These are phyloP conservation scores for Penicillium turbatum DNA, from an alignment of 495 filamentous ascomycete genomes.

Conservation along the genomic window DNA sequence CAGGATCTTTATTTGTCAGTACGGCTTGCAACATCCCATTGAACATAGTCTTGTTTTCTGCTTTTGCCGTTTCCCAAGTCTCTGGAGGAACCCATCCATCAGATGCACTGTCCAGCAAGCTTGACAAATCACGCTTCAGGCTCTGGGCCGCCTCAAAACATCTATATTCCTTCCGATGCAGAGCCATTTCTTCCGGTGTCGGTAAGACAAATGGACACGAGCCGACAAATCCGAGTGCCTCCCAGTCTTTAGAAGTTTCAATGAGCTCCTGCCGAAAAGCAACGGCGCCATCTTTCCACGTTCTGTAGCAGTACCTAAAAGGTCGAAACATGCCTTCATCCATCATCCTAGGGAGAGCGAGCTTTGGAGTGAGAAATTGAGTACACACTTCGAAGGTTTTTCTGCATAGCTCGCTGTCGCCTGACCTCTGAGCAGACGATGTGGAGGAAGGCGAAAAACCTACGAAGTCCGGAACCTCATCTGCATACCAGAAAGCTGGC, in stretches of 20 bases:
- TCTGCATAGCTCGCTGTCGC: too few relatives aligned
- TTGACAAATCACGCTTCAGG: slow-evolving; percentile 29
- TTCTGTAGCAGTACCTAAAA: slow-evolving; percentile 40
- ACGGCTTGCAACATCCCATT: slow-evolving; percentile 31
- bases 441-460: too few relatives aligned
- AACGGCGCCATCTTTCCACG: slow-evolving; percentile 42
- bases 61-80: slow-evolving; percentile 30
- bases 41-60: slow-evolving; percentile 32
- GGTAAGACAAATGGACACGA: slow-evolving; percentile 36
- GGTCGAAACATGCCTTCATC: slow-evolving; percentile 29
- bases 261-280: slow-evolving; percentile 41
- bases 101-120: slow-evolving; percentile 28
- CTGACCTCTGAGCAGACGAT: too few relatives aligned
- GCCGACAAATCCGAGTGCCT: slow-evolving; percentile 35
- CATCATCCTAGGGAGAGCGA: too few relatives aligned
- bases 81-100: slow-evolving; percentile 42
- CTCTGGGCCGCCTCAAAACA: slow-evolving; percentile 33
- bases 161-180: slow-evolving; percentile 35
- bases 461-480: slow-evolving; percentile 19
- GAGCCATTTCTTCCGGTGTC: slow-evolving; percentile 24
- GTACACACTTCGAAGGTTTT: too few relatives aligned
- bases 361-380: too few relatives aligned
- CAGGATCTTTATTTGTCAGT: slow-evolving; percentile 21
- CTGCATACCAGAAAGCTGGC: slow-evolving; percentile 37
- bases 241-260: slow-evolving; percentile 32